A percentile compares a stretch with the other conserved stretches of the same genome.
Conservation (phyloP, 2,329 filamentous ascomycete species). For the Botryotinia globosa region DNA sequence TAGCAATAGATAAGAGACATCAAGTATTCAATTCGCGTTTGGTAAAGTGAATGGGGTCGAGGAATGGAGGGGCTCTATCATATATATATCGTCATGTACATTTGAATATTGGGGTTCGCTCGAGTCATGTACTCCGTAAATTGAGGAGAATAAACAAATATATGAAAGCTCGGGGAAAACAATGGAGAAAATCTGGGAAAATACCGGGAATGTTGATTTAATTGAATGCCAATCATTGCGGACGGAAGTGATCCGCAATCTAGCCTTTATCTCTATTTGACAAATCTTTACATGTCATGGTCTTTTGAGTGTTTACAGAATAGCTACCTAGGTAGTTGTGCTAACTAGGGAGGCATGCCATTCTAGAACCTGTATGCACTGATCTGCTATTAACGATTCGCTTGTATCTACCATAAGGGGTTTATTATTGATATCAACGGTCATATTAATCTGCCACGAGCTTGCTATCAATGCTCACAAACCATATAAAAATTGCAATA, state of each 20-base stretch:
- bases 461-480: background rate
- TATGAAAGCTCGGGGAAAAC: background rate
- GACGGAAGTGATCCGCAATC: background rate
- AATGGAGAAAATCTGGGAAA: constrained; percentile 6
- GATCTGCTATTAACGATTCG: background rate
- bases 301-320: background rate
- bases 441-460: background rate
- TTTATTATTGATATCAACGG: background rate
- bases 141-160: background rate
- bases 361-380: background rate
- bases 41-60: background rate
- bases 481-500: background rate
- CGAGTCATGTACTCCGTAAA: constrained; percentile 18
- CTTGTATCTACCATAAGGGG: background rate
- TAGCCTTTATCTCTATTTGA: background rate
- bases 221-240: background rate
- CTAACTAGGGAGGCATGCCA: background rate
- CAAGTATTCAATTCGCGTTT: background rate
- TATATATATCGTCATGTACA: constrained; percentile 6
- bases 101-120: background rate
- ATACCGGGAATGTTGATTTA: background rate
- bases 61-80: background rate
- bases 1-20: constrained; percentile 4
- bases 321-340: no score
- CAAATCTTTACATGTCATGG: background rate